Base-by-base conservation (phyloP, 208 protist genomes). In the Leishmania braziliensis region DNA sequence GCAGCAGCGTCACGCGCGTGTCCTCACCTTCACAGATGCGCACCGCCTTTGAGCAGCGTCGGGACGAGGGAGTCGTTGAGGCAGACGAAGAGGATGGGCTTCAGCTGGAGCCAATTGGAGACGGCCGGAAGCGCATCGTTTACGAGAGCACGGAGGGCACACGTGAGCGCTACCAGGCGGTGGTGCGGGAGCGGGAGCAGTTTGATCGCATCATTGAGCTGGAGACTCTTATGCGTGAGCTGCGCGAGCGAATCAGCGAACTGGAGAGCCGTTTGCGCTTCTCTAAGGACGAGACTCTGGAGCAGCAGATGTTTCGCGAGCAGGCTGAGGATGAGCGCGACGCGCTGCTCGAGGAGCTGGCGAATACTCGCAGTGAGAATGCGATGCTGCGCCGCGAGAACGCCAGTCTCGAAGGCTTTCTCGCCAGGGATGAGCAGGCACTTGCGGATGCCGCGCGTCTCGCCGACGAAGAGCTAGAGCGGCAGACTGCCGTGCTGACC, bases 221-320 rank as follows among this genome's bases (percentile, higher is more conserved):
- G 69, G 89, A 95, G 86, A 77, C 79, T 14, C 29, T 86, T 63
- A 71, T 95, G 23, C 85, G 83, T 3, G 89, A 95, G 6, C 85
- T 95, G 73, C 89, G 86, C 12, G 85, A 77, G 71, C 88, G 86
- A 56, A 54, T 93, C 39, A 75, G 81, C 10, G 62, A 91, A 51
- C 77, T 91, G 39, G 89, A 95, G 83, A 92, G 89, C 60, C 88
- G 86, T n/a, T 83, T 95, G 56, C 91, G 90, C 65, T 84, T 95
- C 76, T 78, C 89, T 3, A 83, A 90, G 85, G 89, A 95, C 75
- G 85, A 87, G 63, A 90, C 78, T 36, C 77, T 87, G 23, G 91
- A 95, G 84, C 75, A 90, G 77, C 84, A 90, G 77, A 81, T 93
- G 78, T 77, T 84, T 51, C 84, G 83, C 56, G 86, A 87, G 77